Evolutionary conservation across 148 eudicot genomes (phyloP).

Genomic region (Hydrangea macrophylla): DNA sequence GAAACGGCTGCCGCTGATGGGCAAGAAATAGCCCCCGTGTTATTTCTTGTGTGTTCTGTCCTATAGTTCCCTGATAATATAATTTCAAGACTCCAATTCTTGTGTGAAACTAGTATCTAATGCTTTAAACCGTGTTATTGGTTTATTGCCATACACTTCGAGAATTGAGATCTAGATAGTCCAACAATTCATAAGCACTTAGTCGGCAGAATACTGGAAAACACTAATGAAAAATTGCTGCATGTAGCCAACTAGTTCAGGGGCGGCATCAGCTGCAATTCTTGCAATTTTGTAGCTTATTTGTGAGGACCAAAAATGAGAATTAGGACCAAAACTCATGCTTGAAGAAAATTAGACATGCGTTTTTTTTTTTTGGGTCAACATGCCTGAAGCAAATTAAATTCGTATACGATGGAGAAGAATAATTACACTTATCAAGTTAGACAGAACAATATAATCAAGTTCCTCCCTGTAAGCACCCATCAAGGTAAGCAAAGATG

Average conservation of each 20-base stretch:
- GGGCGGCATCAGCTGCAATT: conserved; percentile 85
- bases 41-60: too few species aligned
- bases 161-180: not conserved
- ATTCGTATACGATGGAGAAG: conserved; percentile 6
- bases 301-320: conserved; percentile 29
- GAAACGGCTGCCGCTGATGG: too few species aligned
- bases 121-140: not conserved
- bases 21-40: too few species aligned
- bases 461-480: conserved; percentile 74
- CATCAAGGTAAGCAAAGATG: conserved; percentile 77
- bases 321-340: conserved; percentile 17
- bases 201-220: conserved; percentile 78
- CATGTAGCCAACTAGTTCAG: conserved; percentile 47
- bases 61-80: too few species aligned
- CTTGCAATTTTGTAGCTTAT: conserved; percentile 62
- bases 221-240: conserved; percentile 67
- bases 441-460: conserved; percentile 85
- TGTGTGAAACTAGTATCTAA: not conserved
- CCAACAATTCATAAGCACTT: conserved; percentile 14
- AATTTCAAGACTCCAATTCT: not conserved
- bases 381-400: conserved; percentile 3
- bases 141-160: not conserved
- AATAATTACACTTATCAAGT: conserved; percentile 75
- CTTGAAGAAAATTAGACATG: too few species aligned
- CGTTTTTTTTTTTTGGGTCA: too few species aligned